Evolutionary conservation across 257 asterid genomes (phyloP).

Genomic region (Anisodus acutangulus): DNA sequence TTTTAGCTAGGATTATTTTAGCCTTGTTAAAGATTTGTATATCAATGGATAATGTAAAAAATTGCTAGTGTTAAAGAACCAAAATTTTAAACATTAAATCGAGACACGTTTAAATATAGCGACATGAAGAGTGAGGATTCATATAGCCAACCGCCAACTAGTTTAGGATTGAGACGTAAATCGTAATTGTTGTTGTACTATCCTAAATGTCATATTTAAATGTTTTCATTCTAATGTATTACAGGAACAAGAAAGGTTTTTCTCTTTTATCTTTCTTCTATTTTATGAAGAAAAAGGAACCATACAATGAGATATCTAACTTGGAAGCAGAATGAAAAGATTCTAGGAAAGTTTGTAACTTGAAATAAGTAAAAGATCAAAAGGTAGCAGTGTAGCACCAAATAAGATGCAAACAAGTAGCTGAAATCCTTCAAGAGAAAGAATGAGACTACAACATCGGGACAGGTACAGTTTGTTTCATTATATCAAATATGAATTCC

Average conservation of each 20-base stretch:
- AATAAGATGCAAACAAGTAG: neutral
- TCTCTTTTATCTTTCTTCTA: neutral
- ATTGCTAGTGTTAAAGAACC: neutral
- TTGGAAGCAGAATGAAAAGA: neutral
- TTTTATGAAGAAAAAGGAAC: neutral
- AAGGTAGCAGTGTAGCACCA: conserved; percentile 9
- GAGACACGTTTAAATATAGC: neutral
- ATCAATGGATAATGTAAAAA: neutral
- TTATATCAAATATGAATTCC: neutral
- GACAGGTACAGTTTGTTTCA: neutral
- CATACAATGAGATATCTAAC: neutral
- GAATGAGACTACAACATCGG: neutral
- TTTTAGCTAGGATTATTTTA: neutral
- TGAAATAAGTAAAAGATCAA: conserved; percentile 14
- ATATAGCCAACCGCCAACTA: conserved; percentile 8
- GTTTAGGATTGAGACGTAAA: neutral
- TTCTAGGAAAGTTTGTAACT: neutral
- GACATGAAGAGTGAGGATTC: neutral
- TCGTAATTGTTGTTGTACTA: neutral
- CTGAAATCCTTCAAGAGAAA: conserved; percentile 8
- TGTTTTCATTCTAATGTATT: neutral
- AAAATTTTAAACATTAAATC: neutral
- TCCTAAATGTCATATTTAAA: neutral
- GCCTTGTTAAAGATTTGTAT: neutral
- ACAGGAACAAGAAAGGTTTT: neutral